Percentiles rank a stretch among this genome's conserved stretches.
phyloP scores from a whole-genome alignment of 768 basidiomycete genomes.

The Lentinula detonsa region DNA sequence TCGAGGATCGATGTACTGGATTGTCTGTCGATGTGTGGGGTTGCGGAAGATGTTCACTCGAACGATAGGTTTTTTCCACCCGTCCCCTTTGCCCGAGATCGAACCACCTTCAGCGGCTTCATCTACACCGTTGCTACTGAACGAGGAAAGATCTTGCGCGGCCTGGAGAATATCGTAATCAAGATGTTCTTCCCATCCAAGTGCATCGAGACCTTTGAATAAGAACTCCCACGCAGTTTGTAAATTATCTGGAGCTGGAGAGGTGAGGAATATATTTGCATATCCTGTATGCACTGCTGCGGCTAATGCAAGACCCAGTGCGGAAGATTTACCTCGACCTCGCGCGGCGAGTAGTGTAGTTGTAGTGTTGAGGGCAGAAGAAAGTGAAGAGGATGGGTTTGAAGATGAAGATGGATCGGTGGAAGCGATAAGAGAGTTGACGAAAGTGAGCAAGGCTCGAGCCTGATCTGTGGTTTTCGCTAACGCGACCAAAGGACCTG shows the following conservation, averaged over 20 bases:
- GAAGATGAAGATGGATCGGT: constrained; percentile 1
- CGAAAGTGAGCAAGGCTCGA: constrained; percentile 89
- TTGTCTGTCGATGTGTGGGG: not conserved
- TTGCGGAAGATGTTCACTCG: constrained; percentile 8
- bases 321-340: constrained; percentile 95
- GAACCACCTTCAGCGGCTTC: not conserved
- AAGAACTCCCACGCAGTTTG: constrained; percentile 98
- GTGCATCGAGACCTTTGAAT: constrained; percentile 91
- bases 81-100: not conserved
- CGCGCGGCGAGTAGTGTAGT: constrained; percentile 92
- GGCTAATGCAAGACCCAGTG: constrained; percentile 91
- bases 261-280: constrained; percentile 96
- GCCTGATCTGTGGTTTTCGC: constrained; percentile 94
- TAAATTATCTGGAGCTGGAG: constrained; percentile 95
- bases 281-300: constrained; percentile 92
- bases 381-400: not conserved
- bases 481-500: constrained; percentile 85
- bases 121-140: not conserved
- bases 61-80: constrained; percentile 1
- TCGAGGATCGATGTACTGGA: constrained; percentile 96
- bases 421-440: constrained; percentile 74
- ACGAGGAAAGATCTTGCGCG: constrained; percentile 65
- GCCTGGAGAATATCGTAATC: constrained; percentile 97
- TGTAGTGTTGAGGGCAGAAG: constrained; percentile 46
- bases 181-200: constrained; percentile 96